Conservation (phyloP, 2,329 filamentous ascomycete genomes). For the Gnomoniopsis sp. region DNA sequence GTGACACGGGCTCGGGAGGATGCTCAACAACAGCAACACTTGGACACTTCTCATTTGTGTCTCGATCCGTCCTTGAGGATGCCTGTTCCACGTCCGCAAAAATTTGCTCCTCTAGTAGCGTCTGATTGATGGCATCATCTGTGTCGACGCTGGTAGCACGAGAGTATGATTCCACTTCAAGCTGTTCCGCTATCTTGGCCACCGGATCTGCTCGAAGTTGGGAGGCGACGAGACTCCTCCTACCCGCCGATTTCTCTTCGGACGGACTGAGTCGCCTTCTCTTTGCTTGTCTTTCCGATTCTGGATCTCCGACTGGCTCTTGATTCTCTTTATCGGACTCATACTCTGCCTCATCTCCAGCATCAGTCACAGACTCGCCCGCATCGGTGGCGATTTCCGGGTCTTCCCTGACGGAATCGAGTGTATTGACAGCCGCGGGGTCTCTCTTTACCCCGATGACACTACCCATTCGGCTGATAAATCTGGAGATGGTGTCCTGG, state of each 20-base stretch:
- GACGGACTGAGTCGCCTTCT: slow-evolving; percentile 3
- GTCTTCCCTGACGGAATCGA: slow-evolving; percentile 5
- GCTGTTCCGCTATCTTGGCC: slow-evolving; percentile 3
- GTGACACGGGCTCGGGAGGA: background rate
- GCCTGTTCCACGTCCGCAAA: slow-evolving; percentile 9
- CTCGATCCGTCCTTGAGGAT: slow-evolving; percentile 2
- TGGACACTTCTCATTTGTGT: background rate
- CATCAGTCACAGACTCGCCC: background rate
- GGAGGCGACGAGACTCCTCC: background rate
- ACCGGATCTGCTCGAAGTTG: background rate
- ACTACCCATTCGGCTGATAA: slow-evolving; percentile 37
- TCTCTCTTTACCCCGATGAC: slow-evolving; percentile 24
- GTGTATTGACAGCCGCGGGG: slow-evolving; percentile 13
- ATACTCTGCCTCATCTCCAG: background rate
- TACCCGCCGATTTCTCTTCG: background rate
- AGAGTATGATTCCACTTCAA: slow-evolving; percentile 2
- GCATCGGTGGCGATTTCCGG: background rate
- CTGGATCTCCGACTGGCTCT: background rate
- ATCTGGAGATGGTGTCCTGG: slow-evolving; percentile 54
- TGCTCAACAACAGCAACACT: background rate
- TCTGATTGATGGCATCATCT: slow-evolving; percentile 8
- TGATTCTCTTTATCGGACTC: slow-evolving; percentile 1
- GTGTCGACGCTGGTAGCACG: slow-evolving; percentile 11
- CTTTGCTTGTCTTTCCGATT: slow-evolving; percentile 3
- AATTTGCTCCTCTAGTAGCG: slow-evolving; percentile 10